These are phyloP conservation scores for Diaporthe sp. DNA, from an alignment of 2,329 filamentous ascomycete species.

Conservation along the genomic window DNA sequence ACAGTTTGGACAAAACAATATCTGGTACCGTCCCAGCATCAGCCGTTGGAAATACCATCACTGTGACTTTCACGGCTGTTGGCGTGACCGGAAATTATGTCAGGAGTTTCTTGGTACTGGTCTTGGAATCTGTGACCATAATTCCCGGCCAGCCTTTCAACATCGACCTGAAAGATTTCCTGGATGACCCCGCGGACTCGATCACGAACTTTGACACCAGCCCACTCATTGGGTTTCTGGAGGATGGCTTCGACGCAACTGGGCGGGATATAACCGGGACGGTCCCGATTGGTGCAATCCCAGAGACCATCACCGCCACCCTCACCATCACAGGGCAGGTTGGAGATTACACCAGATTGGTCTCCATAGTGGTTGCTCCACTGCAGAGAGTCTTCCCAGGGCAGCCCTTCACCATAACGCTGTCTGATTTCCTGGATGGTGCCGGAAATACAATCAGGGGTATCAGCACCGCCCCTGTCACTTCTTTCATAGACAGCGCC, in stretches of 20 bases:
- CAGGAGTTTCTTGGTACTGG: background rate
- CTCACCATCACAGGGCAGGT: background rate
- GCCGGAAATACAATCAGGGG: background rate
- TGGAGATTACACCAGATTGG: background rate
- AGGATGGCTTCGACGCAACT: background rate
- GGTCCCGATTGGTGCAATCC: background rate
- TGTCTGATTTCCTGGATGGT: background rate
- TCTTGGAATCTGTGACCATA: constrained; percentile 5
- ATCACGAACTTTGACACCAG: background rate
- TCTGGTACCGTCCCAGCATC: background rate
- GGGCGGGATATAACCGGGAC: background rate
- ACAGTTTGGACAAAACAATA: background rate
- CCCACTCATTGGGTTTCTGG: background rate
- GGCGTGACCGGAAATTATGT: background rate
- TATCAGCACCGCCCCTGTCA: background rate
- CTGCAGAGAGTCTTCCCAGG: background rate
- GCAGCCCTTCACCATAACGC: background rate
- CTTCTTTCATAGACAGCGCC: background rate
- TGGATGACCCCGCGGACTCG: background rate
- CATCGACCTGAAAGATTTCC: background rate
- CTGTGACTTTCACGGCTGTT: background rate
- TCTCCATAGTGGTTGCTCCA: background rate
- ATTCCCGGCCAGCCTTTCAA: constrained; percentile 6
- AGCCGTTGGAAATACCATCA: background rate
- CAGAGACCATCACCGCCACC: constrained; percentile 1